Conservation (phyloP, 1,284 basidiomycete species). For the Nidula niveotomentosa region DNA sequence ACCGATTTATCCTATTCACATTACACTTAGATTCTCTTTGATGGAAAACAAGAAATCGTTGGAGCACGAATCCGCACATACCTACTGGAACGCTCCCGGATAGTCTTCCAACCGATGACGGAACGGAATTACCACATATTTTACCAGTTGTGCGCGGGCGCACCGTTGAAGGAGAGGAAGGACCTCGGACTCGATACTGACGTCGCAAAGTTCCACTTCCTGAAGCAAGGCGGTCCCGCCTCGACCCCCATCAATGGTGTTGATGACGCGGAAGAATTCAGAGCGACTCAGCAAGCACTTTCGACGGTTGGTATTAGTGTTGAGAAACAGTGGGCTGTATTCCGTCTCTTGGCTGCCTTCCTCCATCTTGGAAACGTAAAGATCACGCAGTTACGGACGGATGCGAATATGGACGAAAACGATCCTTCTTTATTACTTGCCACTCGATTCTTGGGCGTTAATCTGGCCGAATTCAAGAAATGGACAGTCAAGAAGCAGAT, state of each 20-base stretch:
- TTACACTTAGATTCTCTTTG: constrained; percentile 83
- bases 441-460: constrained; percentile 89
- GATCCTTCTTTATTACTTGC: constrained; percentile 83
- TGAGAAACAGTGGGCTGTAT: constrained; percentile 98
- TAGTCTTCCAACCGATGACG: constrained; percentile 95
- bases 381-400: constrained; percentile 80
- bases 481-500: constrained; percentile 99
- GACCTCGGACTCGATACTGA: constrained; percentile 90
- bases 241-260: constrained; percentile 90
- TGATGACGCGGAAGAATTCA: constrained; percentile 96
- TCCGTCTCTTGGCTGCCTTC: constrained; percentile 90
- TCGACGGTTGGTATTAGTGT: constrained; percentile 97
- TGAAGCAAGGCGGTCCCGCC: constrained; percentile 89
- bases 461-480: constrained; percentile 94
- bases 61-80: constrained; percentile 98
- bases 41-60: constrained; percentile 93
- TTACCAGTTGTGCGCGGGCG: constrained; percentile 98
- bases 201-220: constrained; percentile 87
- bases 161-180: constrained; percentile 93
- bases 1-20: background rate
- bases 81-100: constrained; percentile 93
- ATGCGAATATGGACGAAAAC: constrained; percentile 84
- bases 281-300: constrained; percentile 90
- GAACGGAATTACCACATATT: constrained; percentile 99
- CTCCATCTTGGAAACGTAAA: constrained; percentile 97